phyloP scores from a whole-genome alignment of 2,329 filamentous ascomycete species.

The Neofusicoccum sp. region DNA sequence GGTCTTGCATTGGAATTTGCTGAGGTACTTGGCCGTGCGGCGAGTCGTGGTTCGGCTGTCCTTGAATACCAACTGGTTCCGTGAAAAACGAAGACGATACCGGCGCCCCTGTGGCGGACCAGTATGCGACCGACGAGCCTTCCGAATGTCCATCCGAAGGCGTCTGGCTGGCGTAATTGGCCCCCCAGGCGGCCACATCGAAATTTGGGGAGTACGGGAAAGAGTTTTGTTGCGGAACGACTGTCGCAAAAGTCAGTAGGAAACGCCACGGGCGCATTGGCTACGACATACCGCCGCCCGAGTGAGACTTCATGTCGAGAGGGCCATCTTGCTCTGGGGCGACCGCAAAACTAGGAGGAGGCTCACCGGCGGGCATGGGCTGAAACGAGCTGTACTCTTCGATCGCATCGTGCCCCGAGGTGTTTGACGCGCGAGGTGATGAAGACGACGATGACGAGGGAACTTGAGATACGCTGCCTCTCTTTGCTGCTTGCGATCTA shows the following conservation, averaged over 20 bases:
- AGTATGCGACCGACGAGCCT: conserved; percentile 13
- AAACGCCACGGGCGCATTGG: background rate
- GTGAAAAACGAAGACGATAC: conserved; percentile 33
- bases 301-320: conserved; percentile 28
- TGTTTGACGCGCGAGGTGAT: conserved; percentile 41
- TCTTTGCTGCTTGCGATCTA: conserved; percentile 44
- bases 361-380: conserved; percentile 20
- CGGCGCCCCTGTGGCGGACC: conserved; percentile 33
- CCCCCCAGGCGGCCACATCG: conserved; percentile 1
- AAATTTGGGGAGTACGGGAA: conserved; percentile 33
- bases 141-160: conserved; percentile 13
- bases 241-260: conserved; percentile 24
- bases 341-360: conserved; percentile 25
- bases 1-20: conserved; percentile 34
- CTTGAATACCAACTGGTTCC: conserved; percentile 31
- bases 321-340: conserved; percentile 18
- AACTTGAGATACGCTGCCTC: conserved; percentile 42
- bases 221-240: conserved; percentile 31
- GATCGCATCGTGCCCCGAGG: conserved; percentile 28
- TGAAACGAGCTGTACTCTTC: conserved; percentile 28
- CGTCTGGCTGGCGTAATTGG: conserved; percentile 3
- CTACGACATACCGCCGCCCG: conserved; percentile 29
- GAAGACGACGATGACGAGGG: conserved; percentile 50
- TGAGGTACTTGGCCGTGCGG: conserved; percentile 31
- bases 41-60: conserved; percentile 36